phyloP scores from a whole-genome alignment of 2,329 filamentous ascomycete genomes.

The Penicillium sp. region DNA sequence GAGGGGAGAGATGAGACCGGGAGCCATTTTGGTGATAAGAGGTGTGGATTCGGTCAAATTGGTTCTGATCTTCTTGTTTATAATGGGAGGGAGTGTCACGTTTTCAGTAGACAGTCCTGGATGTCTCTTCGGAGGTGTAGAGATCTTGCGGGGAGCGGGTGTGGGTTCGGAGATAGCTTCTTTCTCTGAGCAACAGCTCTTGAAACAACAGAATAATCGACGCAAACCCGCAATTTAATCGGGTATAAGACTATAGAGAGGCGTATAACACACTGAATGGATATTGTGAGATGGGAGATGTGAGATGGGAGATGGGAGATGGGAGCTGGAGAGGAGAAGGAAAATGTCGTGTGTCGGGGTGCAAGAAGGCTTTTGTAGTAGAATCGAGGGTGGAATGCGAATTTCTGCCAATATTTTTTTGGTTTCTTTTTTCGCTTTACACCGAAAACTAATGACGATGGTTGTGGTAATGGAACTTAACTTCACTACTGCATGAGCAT shows the following conservation, averaged over 20 bases:
- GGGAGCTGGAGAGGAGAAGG: conserved; percentile 5
- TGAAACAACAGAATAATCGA: conserved; percentile 18
- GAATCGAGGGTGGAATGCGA: not conserved
- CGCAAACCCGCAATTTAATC: conserved; percentile 13
- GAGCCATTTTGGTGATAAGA: conserved; percentile 14
- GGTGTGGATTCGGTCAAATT: not conserved
- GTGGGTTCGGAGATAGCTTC: conserved; percentile 11
- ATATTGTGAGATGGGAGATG: not conserved
- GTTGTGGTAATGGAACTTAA: not conserved
- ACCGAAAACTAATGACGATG: not conserved
- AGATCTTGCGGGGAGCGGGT: conserved; percentile 8
- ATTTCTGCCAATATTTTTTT: not conserved
- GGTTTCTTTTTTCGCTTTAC: not conserved
- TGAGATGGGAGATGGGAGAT: not conserved
- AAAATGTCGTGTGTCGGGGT: not conserved
- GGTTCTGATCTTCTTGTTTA: conserved; percentile 1
- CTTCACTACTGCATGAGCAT: not conserved
- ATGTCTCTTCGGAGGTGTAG: not conserved
- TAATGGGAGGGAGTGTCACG: conserved; percentile 6
- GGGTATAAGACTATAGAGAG: not conserved
- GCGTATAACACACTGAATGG: conserved; percentile 3
- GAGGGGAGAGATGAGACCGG: conserved; percentile 18
- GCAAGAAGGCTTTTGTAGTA: conserved; percentile 14
- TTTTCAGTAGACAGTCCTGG: not conserved
- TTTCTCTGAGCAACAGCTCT: conserved; percentile 19